Evolutionary conservation across 75 land plant species (phyloP), one percentile per base, ranked within the genome.

Genomic region (Ceratopteris richardii): DNA sequence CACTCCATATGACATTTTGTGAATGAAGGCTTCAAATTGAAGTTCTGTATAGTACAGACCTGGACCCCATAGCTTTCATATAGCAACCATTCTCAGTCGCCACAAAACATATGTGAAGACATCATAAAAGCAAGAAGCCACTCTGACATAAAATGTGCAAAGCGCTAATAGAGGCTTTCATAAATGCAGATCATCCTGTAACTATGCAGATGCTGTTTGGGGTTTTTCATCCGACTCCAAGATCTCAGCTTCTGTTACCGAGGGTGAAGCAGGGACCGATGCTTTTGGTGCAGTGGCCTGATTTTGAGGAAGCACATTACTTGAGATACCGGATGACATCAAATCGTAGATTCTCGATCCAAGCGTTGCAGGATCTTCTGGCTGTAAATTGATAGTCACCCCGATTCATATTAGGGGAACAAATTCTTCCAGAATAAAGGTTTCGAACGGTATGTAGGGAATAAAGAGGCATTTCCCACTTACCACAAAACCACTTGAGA

Each of bases 401-500:
- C 50, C 5, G 14, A 46, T 3, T 3, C 18, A 2, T 5, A 6
- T 46, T 46, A 46, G 17, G 3, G 50, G 18, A 46, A 46, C 12
- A 4, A n/a, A 46, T 46, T 46, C 14, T 2, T 46, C 22, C 2
- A 46, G 50, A 4, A 46, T 46, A 5, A 46, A 46, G 50, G 18
- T 17, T 46, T 21, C 14, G 22, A 46, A n/a, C 9, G 9, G 14
- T 10, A 10, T 40, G 9, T 10, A 40, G 14, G 9, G 9, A 40
- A 17, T 4, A 48, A 19, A 48, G 51, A 11, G 20, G 4, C 51
- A 48, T 19, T 48, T 18, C 20, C 51, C 42, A 82, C 90, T 85
- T 48, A 94, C 98, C 9, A 90, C 81, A 71, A 71, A 95, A 27
- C 99, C 99, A 73, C 99, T 95, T 41, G 99, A 77, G 30, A 95